Conservation (phyloP, 352 stramenopile species). For the Phytophthora uliginosa region DNA sequence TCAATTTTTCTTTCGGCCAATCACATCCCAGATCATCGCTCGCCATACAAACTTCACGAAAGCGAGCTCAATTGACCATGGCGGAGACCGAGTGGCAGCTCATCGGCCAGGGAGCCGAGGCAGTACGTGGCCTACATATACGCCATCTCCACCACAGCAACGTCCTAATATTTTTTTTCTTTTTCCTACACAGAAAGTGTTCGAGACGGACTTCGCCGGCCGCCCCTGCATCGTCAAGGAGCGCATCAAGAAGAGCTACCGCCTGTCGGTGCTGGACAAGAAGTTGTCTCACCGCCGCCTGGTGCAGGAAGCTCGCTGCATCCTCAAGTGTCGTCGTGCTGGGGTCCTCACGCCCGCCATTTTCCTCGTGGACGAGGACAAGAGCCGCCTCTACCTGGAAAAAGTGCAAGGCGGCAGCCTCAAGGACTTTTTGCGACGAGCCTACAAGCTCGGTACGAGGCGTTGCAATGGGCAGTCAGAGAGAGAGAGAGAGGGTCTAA, state of each 20-base stretch:
- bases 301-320: slow-evolving; percentile 85
- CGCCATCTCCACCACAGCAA: background rate
- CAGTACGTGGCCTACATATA: slow-evolving; percentile 40
- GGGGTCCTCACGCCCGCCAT: slow-evolving; percentile 80
- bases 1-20: background rate
- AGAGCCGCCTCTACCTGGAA: slow-evolving; percentile 74
- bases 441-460: slow-evolving; percentile 56
- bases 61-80: slow-evolving; percentile 28
- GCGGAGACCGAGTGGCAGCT: slow-evolving; percentile 63
- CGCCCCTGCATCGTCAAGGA: slow-evolving; percentile 86
- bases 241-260: slow-evolving; percentile 87
- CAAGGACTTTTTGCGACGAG: slow-evolving; percentile 75
- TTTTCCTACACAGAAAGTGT: slow-evolving; percentile 68
- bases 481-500: slow-evolving; percentile 5
- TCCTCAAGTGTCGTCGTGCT: slow-evolving; percentile 82
- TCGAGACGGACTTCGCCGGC: slow-evolving; percentile 73
- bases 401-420: slow-evolving; percentile 77
- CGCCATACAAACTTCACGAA: slow-evolving; percentile 18
- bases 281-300: slow-evolving; percentile 85
- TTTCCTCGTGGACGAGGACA: slow-evolving; percentile 85
- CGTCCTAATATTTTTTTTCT: background rate
- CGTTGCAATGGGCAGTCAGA: background rate
- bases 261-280: slow-evolving; percentile 77
- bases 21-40: background rate
- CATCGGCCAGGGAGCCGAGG: slow-evolving; percentile 86